Base-by-base conservation (phyloP, 306 rosid genomes). In the Echinosophora koreensis region DNA sequence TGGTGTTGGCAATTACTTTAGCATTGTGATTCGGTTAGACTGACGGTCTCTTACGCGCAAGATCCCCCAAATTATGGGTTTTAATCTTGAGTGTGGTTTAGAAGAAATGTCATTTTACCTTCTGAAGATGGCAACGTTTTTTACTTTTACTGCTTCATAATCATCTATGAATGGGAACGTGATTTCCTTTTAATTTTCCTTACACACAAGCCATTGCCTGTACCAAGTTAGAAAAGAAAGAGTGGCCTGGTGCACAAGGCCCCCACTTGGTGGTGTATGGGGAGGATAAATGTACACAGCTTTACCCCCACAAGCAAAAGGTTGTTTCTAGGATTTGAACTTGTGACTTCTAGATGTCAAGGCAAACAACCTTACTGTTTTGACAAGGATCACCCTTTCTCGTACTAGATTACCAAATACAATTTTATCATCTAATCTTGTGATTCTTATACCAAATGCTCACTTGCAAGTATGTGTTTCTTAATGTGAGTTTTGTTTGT, bases 371-470 rank as follows among this genome's bases (percentile, higher is more conserved):
- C 22, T 22, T 22, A 22, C 22, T 22, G 22, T 22, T 30, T 2
- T 3, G 32, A 2, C 32, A 30, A 30, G 32, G 32, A 2, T 30
- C 32, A 30, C 2, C 32, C 32, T 30, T 3, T 30, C 62, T 22
- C 35, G 15, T 59, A 18, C 11, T 14, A 61, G 69, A 81, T 52
- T 37, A 46, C 71, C 38, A 56, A 22, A 18, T 41, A 56, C 78
- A 47, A 27, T 68, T 73, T 78, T 41, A 57, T 14, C 66, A 27
- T 66, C 66, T 41, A 12, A 67, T 51, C 12, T 69, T 74, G 15
- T 52, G 58, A 68, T 58, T 73, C 3, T 30, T 78, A 32, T 59
- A 54, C 8, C 15, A 52, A 51, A 50, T 28, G 30, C 34, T 56
- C 63, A 41, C 69, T 49, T 71, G 69, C 64, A 52, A 59, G 50